Base-by-base conservation (phyloP, 352 stramenopile species). In the Pythium myriotylum region DNA sequence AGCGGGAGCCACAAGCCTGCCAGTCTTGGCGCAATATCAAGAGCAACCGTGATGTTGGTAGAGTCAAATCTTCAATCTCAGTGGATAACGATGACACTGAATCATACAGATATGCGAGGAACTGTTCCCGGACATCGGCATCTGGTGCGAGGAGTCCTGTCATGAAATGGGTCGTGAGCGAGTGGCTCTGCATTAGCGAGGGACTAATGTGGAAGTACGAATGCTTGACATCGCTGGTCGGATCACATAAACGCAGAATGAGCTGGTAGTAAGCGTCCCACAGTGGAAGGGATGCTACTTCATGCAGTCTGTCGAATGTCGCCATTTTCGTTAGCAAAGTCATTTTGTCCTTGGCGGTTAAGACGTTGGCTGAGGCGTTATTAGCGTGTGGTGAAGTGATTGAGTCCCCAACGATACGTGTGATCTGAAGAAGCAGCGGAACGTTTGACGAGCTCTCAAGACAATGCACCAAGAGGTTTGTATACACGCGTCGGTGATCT, bases 331-430 rank as follows among this genome's bases (percentile, higher is more conserved):
- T 86, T 4, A 96, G 68, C 55, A 96, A 61, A 26, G 82, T 84
- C 80, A 94, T 91, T 46, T 94, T 95, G 68, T 96, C 88, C 64
- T 96, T 96, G 29, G 84, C 75, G 4, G 83, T 84, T 46, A 96
- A 73, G n/a, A 94, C 52, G 54, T 92, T 81, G 17, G 81, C 70
- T 19, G 71, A 62, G 17, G 78, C 59, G 5, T 77, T 72, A 1
- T 58, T 67, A n/a, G 57, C 46, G 10, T 59, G 41, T 14, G 55
- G 49, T 12, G 56, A 33, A 14, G 73, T 86, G 50, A 94, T 72
- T 59, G 92, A 72, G 13, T 84, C 73, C 0, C 79, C 70, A 16
- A 92, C 86, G 59, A 96, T 94, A 35, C 79, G 82, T 17, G 80
- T 93, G 51, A 95, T 84, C 56, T 94, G 76, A 27, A 96, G 60